Base-by-base conservation (phyloP, 805 yeast species). In the Kodamaea neixiangensis region DNA sequence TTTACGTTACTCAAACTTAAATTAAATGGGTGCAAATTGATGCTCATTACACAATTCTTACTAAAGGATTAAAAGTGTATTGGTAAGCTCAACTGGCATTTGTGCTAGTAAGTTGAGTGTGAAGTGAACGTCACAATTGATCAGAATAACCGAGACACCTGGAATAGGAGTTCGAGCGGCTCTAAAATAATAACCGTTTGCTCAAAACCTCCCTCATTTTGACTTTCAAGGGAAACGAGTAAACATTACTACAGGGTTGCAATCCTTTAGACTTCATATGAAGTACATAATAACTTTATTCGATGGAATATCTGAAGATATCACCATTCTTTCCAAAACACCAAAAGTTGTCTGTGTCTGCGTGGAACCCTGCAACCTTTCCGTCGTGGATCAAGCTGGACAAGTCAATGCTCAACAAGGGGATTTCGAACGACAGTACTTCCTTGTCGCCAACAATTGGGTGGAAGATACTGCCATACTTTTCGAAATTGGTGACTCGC, bases 291-390 rank as follows among this genome's bases (percentile, higher is more conserved):
- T n/a, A n/a, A n/a, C n/a, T 19, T 37, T 6, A 15, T 15, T 19
- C 41, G 13, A 68, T 62, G 44, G 44, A 46, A 51, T 66, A 72
- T 43, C 62, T 64, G 56, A 73, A 72, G 3, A 73, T 61, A 57
- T 74, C 78, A 2, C 78, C 78, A 46, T 63, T 67, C 48, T 67
- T 70, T 7, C 71, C 71, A 58, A 66, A 71, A 40, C 72, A 62
- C 76, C 76, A 72, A 49, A 73, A 65, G 45, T 58, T 58, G 11
- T 39, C 33, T 1, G 57, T 52, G 39, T 65, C 73, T 10, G 71
- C 50, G 44, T 67, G 63, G 21, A 69, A 59, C 5, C 68, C 69
- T 31, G 66, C 68, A 14, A 74, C 60, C 49, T 69, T 70, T 5
- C 76, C 75, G 52, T 72, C 72, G 18, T 60, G 58, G 13, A 67